A percentile compares a stretch with the other conserved stretches of the same genome.
Evolutionary conservation across 495 filamentous ascomycete species (phyloP).

Genomic region (Neurospora sp.): DNA sequence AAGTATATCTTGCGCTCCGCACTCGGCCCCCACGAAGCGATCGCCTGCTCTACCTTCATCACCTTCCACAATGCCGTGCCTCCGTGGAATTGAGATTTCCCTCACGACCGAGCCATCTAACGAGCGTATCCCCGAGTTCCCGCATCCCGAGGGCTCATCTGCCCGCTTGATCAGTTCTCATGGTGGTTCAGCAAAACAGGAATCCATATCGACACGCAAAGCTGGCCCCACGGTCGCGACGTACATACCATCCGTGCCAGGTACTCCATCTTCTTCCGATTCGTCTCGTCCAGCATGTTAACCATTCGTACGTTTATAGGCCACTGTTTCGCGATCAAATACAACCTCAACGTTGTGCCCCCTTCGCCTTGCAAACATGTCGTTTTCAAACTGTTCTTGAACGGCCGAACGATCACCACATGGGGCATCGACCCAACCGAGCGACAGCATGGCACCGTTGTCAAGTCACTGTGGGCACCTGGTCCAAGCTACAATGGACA

Average conservation of each 20-base stretch:
- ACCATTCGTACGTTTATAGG: conserved; percentile 19
- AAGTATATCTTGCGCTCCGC: not conserved
- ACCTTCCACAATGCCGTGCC: conserved; percentile 31
- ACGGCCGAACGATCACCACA: conserved; percentile 32
- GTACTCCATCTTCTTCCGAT: conserved; percentile 14
- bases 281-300: not conserved
- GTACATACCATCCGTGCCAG: conserved; percentile 39
- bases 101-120: conserved; percentile 22
- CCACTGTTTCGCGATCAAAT: conserved; percentile 36
- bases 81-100: conserved; percentile 36
- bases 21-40: not conserved
- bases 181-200: conserved; percentile 8
- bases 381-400: conserved; percentile 43
- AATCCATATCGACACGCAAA: conserved; percentile 14
- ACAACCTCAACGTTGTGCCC: conserved; percentile 20
- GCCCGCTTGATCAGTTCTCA: conserved; percentile 17
- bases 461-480: conserved; percentile 35
- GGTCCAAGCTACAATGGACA: conserved; percentile 8
- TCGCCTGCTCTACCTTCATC: not conserved
- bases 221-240: conserved; percentile 32
- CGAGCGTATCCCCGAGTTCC: conserved; percentile 33
- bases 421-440: conserved; percentile 35
- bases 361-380: conserved; percentile 24
- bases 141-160: conserved; percentile 40
- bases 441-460: conserved; percentile 23